Evolutionary conservation across 177 flowering plant genomes (phyloP), one percentile per base, ranked within the genome.

Genomic region (Vitis hybrid): DNA sequence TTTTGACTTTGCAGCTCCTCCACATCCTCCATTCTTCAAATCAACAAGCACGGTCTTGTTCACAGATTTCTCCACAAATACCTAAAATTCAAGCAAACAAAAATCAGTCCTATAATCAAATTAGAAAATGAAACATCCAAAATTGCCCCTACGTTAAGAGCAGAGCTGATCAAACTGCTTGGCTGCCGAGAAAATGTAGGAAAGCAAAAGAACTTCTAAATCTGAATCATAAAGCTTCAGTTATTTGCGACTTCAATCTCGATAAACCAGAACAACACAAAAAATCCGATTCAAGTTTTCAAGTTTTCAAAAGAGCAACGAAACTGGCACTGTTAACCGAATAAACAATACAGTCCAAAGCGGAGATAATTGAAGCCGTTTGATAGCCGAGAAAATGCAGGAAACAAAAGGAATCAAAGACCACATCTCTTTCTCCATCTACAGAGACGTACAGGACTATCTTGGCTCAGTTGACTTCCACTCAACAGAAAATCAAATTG

Each of bases 11-110:
- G 77, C 66, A 79, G 78, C 77, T 76, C 78, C 72, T 62, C 66
- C 56, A 74, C 64, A 51, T 74, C 84, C 78, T 69, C 87, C 89
- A 83, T 85, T 66, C 51, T 65, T 51, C 16, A 73, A 65, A 50
- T n/a, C 12, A 57, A 59, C 11, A 51, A 15, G 12, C n/a, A 58
- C 21, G 61, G 6, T 35, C 40, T 35, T 6, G 40, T 35, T 32
- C 8, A 32, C 46, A 12, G 11, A 54, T 14, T 40, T 61, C 64
- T 61, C 50, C 50, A 32, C n/a, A 61, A 35, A 11, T 35, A 11
- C 19, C 64, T 48, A 35, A 21, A 61, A 61, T 15, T 13, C 50
- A 40, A 61, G 50, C 50, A 3, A 54, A 48, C 19, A 48, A 12
- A 64, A 64, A 24, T 67, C 35, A 13, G 60, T 56, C 10, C 40